Conservation (phyloP, 2,329 filamentous ascomycete genomes). For the Diaporthe sp. region DNA sequence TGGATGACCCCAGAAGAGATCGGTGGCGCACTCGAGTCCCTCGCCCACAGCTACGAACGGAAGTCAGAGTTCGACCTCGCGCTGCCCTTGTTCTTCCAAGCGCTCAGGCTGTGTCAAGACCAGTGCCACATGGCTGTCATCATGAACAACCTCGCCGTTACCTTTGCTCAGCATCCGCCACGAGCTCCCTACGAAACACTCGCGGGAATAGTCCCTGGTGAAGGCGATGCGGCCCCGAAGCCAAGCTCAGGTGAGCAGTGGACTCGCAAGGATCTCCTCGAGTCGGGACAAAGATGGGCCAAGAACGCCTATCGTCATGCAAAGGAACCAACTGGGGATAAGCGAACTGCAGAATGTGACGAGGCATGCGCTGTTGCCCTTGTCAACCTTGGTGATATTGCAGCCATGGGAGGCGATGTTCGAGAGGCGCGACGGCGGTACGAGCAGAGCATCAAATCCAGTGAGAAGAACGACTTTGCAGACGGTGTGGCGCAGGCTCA, state of each 20-base stretch:
- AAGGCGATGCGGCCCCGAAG: constrained; percentile 21
- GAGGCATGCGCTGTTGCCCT: constrained; percentile 85
- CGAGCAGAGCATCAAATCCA: constrained; percentile 75
- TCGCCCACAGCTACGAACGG: constrained; percentile 83
- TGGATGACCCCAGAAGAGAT: constrained; percentile 81
- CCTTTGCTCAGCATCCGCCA: constrained; percentile 77
- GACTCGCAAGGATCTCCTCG: constrained; percentile 73
- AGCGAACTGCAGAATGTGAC: constrained; percentile 84
- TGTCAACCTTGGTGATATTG: constrained; percentile 90
- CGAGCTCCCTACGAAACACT: constrained; percentile 52
- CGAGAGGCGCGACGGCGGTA: constrained; percentile 78
- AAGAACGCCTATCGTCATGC: constrained; percentile 80
- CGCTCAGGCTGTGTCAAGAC: constrained; percentile 75
- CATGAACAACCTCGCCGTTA: constrained; percentile 87
- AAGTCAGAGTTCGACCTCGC: constrained; percentile 84
- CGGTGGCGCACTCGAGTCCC: constrained; percentile 80
- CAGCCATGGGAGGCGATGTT: constrained; percentile 78
- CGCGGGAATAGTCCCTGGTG: constrained; percentile 42
- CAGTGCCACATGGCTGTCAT: constrained; percentile 85
- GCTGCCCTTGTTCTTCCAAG: constrained; percentile 88
- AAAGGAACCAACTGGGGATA: constrained; percentile 73
- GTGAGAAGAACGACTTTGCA: constrained; percentile 66
- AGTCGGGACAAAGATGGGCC: constrained; percentile 83
- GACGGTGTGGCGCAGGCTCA: constrained; percentile 67
- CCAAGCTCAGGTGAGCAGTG: constrained; percentile 48